Evolutionary conservation across 2,329 filamentous ascomycete genomes (phyloP).

Genomic region (Fusarium odoratissimum): DNA sequence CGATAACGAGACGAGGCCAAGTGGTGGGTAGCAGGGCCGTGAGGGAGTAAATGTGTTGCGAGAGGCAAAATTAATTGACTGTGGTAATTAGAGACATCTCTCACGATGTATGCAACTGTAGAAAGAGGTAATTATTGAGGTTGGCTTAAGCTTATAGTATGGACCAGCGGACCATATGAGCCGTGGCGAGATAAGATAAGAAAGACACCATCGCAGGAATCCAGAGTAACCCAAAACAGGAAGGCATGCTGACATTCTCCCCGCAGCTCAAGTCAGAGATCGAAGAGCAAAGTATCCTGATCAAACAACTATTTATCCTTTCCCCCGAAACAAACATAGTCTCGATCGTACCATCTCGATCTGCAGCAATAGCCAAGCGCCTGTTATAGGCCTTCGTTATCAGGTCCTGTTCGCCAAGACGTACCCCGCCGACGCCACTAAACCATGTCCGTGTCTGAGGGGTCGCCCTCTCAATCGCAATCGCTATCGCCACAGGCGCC

Average conservation of each 20-base stretch:
- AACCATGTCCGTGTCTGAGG: slow-evolving; percentile 20
- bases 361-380: background rate
- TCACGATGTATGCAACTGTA: background rate
- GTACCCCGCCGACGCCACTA: background rate
- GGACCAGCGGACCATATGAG: no score
- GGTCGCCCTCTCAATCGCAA: background rate
- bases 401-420: background rate
- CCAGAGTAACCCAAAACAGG: background rate
- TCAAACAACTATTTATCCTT: background rate
- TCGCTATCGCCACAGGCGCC: slow-evolving; percentile 15
- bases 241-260: slow-evolving; percentile 10
- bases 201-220: background rate
- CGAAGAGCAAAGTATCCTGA: background rate
- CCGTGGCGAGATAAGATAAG: background rate
- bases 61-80: background rate
- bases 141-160: background rate
- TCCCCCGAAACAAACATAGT: background rate
- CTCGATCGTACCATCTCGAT: background rate
- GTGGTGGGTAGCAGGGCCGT: background rate
- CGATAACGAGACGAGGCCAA: background rate
- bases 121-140: background rate
- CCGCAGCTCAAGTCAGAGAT: background rate
- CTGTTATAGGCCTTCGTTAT: background rate
- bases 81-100: rapidly evolving
- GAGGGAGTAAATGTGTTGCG: rapidly evolving